These are phyloP conservation scores for Daedaleopsis sinensis DNA, from an alignment of 768 basidiomycete genomes.

Conservation along the genomic window DNA sequence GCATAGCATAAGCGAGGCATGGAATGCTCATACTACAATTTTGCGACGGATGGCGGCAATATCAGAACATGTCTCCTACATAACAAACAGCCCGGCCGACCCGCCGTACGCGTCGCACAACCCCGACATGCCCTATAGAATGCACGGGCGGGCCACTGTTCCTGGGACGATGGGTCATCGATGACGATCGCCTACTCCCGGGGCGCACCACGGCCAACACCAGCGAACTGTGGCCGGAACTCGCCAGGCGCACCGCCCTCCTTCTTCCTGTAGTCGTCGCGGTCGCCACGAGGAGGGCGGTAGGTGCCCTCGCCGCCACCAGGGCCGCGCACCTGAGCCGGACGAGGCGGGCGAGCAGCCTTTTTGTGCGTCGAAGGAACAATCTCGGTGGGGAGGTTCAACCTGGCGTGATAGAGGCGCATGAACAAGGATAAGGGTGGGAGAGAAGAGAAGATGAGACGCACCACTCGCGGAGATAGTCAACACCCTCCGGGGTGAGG, in stretches of 20 bases:
- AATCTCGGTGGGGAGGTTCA: slow-evolving; percentile 93
- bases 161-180: slow-evolving; percentile 6
- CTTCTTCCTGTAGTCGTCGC: slow-evolving; percentile 92
- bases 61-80: slow-evolving; percentile 26
- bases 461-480: slow-evolving; percentile 91
- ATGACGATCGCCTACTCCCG: slow-evolving; percentile 49
- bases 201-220: slow-evolving; percentile 87
- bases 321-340: slow-evolving; percentile 65
- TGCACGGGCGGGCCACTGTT: slow-evolving; percentile 4
- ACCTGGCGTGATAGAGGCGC: slow-evolving; percentile 47
- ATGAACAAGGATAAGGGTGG: neutral
- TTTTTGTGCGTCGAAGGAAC: slow-evolving; percentile 98
- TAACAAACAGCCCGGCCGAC: slow-evolving; percentile 15
- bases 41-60: slow-evolving; percentile 29
- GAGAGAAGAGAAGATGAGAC: slow-evolving; percentile 20
- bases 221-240: slow-evolving; percentile 86
- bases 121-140: slow-evolving; percentile 2
- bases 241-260: slow-evolving; percentile 83
- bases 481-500: slow-evolving; percentile 95
- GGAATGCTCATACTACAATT: slow-evolving; percentile 36
- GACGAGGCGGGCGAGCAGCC: slow-evolving; percentile 84
- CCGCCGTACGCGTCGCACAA: slow-evolving; percentile 19
- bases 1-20: slow-evolving; percentile 34
- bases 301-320: slow-evolving; percentile 82
- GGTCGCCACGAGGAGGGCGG: slow-evolving; percentile 83